Evolutionary conservation across 73 alveolate genomes (phyloP), one percentile per base, ranked within the genome.

Genomic region (Stentor coeruleus): DNA sequence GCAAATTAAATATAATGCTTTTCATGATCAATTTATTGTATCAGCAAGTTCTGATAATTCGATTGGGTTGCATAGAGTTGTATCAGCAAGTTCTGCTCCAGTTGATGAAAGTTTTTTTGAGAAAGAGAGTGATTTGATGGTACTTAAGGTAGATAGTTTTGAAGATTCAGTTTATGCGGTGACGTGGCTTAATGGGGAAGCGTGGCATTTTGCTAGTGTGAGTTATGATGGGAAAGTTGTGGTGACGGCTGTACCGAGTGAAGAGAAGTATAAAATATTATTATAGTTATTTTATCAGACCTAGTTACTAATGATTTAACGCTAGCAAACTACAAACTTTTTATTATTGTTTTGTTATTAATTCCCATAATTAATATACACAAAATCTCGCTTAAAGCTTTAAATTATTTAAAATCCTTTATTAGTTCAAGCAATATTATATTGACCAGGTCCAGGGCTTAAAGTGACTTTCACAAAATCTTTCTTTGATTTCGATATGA

Each of bases 21-120:
- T 35, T 39, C 93, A 90, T 58, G 96, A 90, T 59, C 89, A 90
- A 59, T 91, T 90, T 0, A 59, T 90, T 3, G 59, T 90, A 31
- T 81, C 92, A 2, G 82, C 88, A 26, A 39, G 87, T 82, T 80
- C 88, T 31, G 77, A 83, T 36, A 90, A 91, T 6, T 82, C 74
- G 49, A 89, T 87, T 1, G 81, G 84, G 14, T 85, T 90, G 15
- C 89, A 85, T 81, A 59, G 91, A 30, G 91, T 90, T 4, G 82
- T 81, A 0, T 77, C 91, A 3, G 92, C 82, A 36, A 87, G 93
- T 38, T 77, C 90, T 49, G 75, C 85, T 76, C 92, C 93, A 57
- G 59, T 35, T 3, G 31, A 83, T 31, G 85, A 72, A 4, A 72
- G 74, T 3, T 59, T 86, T 20, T 66, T 66, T 33, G 79, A 66